phyloP scores from a whole-genome alignment of 495 filamentous ascomycete species.

The Tuber indicum region DNA sequence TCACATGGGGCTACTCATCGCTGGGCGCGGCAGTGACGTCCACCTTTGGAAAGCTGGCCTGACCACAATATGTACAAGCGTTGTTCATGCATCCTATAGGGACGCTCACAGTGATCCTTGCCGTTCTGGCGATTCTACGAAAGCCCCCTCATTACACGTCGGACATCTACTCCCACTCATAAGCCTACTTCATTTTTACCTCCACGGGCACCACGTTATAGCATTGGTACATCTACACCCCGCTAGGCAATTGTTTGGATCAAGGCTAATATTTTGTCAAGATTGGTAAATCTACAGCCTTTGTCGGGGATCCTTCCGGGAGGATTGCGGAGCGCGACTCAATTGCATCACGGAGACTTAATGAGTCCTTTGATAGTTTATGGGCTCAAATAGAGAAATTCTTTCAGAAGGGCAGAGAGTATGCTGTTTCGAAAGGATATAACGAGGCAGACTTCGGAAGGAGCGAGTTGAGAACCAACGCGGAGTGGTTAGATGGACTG shows the following conservation, averaged over 20 bases:
- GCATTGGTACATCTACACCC: constrained; percentile 53
- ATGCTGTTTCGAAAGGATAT: constrained; percentile 58
- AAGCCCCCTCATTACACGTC: constrained; percentile 82
- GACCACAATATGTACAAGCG: no score
- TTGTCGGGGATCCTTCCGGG: constrained; percentile 81
- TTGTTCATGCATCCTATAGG: no score
- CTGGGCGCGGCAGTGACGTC: no score
- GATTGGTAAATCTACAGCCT: constrained; percentile 78
- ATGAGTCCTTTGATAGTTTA: constrained; percentile 67
- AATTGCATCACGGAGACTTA: constrained; percentile 51
- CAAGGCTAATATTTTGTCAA: constrained; percentile 27
- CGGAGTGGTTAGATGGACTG: constrained; percentile 65
- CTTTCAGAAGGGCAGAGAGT: constrained; percentile 61
- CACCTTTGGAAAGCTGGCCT: no score
- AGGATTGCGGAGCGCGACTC: constrained; percentile 60
- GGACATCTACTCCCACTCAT: constrained; percentile 92
- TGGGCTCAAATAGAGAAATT: constrained; percentile 73
- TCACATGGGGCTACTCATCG: no score
- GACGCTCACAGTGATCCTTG: no score
- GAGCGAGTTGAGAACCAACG: constrained; percentile 68
- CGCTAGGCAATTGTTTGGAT: not conserved
- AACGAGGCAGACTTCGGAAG: constrained; percentile 55
- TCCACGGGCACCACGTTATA: constrained; percentile 68
- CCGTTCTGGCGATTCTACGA: no score
- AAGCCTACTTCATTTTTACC: constrained; percentile 87